Evolutionary conservation across 1,139 yeast species (phyloP).

Genomic region (Kodamaea sp.): DNA sequence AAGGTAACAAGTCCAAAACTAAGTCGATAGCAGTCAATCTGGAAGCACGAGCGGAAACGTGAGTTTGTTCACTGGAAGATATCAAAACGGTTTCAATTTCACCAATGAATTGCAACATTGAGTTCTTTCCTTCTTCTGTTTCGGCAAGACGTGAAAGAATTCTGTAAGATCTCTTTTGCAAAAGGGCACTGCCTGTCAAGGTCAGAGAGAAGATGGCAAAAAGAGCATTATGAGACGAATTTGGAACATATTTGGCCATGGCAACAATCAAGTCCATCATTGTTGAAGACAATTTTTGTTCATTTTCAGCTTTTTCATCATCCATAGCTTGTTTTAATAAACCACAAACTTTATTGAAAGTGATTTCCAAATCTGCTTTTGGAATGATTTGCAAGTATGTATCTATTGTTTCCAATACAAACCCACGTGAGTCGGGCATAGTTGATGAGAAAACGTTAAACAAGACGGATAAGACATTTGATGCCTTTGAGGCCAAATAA

Average conservation of each 20-base stretch:
- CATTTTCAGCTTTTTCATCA: slow-evolving; percentile 40
- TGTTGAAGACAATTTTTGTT: slow-evolving; percentile 59
- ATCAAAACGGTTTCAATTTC: slow-evolving; percentile 62
- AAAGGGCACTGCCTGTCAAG: slow-evolving; percentile 52
- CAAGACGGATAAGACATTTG: slow-evolving; percentile 77
- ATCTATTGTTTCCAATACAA: slow-evolving; percentile 81
- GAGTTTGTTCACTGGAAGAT: slow-evolving; percentile 56
- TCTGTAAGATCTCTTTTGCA: slow-evolving; percentile 90
- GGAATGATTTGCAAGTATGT: slow-evolving; percentile 72
- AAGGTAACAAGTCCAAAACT: slow-evolving; percentile 59
- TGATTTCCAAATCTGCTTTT: slow-evolving; percentile 59
- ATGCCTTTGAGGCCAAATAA: slow-evolving; percentile 61
- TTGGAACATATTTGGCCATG: slow-evolving; percentile 80
- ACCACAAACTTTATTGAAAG: slow-evolving; percentile 84
- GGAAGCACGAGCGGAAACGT: slow-evolving; percentile 75
- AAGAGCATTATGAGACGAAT: slow-evolving; percentile 64
- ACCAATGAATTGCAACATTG: slow-evolving; percentile 47
- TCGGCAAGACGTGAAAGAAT: slow-evolving; percentile 69
- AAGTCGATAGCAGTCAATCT: slow-evolving; percentile 66
- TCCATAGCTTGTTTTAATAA: slow-evolving; percentile 73
- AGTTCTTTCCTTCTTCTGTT: slow-evolving; percentile 57
- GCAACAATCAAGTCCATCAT: slow-evolving; percentile 89
- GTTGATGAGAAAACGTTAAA: slow-evolving; percentile 91
- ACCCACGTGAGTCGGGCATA: slow-evolving; percentile 76
- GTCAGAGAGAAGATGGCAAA: slow-evolving; percentile 75